Evolutionary conservation across 108 stramenopile genomes (phyloP), one percentile per base, ranked within the genome.

Genomic region (Skeletonema marinoi): DNA sequence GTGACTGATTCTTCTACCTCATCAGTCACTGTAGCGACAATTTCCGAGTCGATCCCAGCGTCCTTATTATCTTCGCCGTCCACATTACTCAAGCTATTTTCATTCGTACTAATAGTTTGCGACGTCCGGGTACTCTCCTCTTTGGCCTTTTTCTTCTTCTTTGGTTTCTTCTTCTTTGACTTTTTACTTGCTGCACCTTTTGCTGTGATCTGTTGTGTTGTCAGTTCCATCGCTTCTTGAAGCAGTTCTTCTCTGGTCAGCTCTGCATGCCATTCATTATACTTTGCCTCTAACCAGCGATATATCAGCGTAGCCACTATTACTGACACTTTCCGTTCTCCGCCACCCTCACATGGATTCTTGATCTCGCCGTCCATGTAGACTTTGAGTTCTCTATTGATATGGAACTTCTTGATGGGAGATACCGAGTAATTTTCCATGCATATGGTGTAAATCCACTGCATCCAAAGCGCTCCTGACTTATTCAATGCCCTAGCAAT

Each of bases 211-310:
- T 56, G 14, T 29, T 38, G 65, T 16, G 19, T 12, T 29, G 61
- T 68, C 33, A 42, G 17, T 17, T 75, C 75, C 60, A 85, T 80
- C 39, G 79, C 81, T 56, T 56, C 54, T 68, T 62, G 67, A 36
- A 94, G 61, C 38, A 94, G 68, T 73, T 94, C 93, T 54, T 83
- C 74, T 50, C 83, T 78, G 5, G 90, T 89, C 60, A 86, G 35
- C 65, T 92, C 90, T 29, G 93, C 90, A 73, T 88, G 86, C 93
- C 93, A 94, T 65, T 89, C 89, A 46, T 77, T 84, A 75, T 84
- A 94, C 29, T 83, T 87, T 35, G 84, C 81, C 36, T 74, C 81
- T 32, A 94, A 68, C 86, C 88, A 89, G 21, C 77, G 86, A 72
- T 90, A 94, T 21, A 89, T n/a, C 11, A 90, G 69, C 10, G 78